Percentiles rank a stretch among this genome's conserved stretches.
phyloP scores from a whole-genome alignment of 176 grass and related monocot species.

The Musa beccarii region DNA sequence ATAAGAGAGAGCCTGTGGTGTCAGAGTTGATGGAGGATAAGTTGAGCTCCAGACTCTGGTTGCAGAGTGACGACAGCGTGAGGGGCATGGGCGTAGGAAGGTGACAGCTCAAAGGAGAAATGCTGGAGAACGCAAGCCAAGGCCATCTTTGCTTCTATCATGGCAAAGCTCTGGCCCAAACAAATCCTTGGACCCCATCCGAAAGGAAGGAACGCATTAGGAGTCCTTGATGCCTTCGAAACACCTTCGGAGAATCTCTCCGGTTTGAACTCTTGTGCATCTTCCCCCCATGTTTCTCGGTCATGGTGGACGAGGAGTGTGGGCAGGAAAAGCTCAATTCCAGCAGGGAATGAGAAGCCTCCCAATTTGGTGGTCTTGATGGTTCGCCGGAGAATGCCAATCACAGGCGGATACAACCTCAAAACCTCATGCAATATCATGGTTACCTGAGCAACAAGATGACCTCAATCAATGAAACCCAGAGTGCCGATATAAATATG shows the following conservation, averaged over 20 bases:
- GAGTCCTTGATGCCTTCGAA: conserved; percentile 36
- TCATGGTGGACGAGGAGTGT: conserved; percentile 51
- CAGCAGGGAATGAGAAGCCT: conserved; percentile 36
- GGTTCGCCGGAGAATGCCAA: conserved; percentile 26
- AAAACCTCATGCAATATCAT: conserved; percentile 76
- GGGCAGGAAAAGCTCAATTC: conserved; percentile 44
- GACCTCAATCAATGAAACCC: neutral
- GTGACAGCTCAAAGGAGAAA: conserved; percentile 5
- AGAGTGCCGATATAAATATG: neutral
- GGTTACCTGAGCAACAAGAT: conserved; percentile 24
- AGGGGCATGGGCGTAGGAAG: conserved; percentile 8
- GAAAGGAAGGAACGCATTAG: neutral
- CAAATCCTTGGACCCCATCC: neutral
- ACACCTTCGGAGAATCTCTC: conserved; percentile 55
- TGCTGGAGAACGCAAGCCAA: neutral
- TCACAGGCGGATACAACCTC: conserved; percentile 45
- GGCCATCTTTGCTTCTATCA: conserved; percentile 2
- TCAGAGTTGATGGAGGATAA: neutral
- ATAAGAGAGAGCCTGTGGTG: neutral
- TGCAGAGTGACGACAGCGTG: neutral
- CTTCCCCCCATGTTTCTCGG: conserved; percentile 46
- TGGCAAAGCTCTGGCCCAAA: neutral
- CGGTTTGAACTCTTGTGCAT: conserved; percentile 45
- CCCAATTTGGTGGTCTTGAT: conserved; percentile 39
- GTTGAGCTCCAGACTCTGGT: conserved; percentile 2